Evolutionary conservation across 169 alveolate species (phyloP).

Genomic region (Eimeria praecox): DNA sequence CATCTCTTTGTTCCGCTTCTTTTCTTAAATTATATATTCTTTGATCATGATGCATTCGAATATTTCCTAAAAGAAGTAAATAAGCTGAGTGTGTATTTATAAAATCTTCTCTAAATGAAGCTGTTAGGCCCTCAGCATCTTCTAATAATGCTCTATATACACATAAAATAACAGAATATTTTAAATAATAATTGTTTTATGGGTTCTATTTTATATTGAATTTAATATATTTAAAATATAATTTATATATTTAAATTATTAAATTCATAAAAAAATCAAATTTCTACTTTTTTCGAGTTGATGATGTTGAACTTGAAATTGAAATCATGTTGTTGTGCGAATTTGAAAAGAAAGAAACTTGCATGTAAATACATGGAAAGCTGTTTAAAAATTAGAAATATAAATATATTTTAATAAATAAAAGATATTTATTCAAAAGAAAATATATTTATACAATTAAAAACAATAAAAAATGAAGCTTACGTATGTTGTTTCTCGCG

Average conservation of each 20-base stretch:
- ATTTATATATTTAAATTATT: no score
- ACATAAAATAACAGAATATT: not conserved
- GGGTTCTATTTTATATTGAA: not conserved
- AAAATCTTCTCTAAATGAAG: not conserved
- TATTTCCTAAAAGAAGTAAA: not conserved
- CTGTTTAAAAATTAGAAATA: not conserved
- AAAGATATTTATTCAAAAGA: not conserved
- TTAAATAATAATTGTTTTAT: not conserved
- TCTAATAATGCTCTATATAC: not conserved
- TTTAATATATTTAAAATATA: no score
- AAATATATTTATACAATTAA: not conserved
- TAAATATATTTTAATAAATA: not conserved
- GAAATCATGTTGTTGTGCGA: no score
- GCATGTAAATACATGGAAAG: not conserved
- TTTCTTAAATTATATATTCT: not conserved
- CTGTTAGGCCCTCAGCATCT: not conserved
- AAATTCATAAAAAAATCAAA: no score
- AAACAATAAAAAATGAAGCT: not conserved
- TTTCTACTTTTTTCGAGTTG: no score
- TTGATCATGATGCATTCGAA: constrained; percentile 33
- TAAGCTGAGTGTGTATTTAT: not conserved
- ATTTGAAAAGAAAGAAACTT: no score
- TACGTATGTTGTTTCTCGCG: constrained; percentile 18
- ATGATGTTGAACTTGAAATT: not conserved
- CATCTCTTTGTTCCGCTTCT: not conserved